Base-by-base conservation (phyloP, 345 rosid genomes). In the Ailanthus altissimus region DNA sequence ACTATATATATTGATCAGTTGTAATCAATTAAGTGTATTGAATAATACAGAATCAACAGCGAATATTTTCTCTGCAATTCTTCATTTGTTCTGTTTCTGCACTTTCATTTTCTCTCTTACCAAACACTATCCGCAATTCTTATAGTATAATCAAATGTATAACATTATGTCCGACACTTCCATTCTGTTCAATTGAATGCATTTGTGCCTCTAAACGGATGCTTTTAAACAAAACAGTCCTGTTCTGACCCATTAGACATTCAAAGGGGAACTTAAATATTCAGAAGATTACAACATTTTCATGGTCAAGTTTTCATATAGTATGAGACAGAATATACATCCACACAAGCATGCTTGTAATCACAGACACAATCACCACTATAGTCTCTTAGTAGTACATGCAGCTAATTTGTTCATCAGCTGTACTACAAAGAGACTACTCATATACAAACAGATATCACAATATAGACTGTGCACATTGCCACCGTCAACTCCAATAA, bases 401-500 rank as follows among this genome's bases (percentile, higher is more conserved):
- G 40, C 38, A 36, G 32, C 43, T 32, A 32, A 32, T 32, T 20
- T 62, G 4, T 21, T n/a, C 49, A 23, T 16, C 16, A 15, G 53
- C 43, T 62, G 28, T 28, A 32, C 38, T 32, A 1, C 3, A 32
- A 32, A 32, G 38, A 32, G 38, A 32, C 38, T 14, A 40, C 70
- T 47, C 60, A 8, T 20, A 43, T 46, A 67, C n/a, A 63, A 28
- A 28, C 71, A 65, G 5, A 56, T 16, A 45, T 9, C 38, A 0
- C 45, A 5, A 46, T 57, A 57, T 38, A 60, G 38, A 32, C 6
- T 65, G 14, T 54, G 67, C 58, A 72, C 46, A 23, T 20, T 57
- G 61, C 45, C 72, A 72, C 60, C 68, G 13, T 49, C 36, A 59
- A 46, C 76, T 43, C 54, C 45, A 8, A 12, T 64, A 26, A 26